phyloP scores from a whole-genome alignment of 1,284 basidiomycete species.

The Cutaneotrichosporon sp. region DNA sequence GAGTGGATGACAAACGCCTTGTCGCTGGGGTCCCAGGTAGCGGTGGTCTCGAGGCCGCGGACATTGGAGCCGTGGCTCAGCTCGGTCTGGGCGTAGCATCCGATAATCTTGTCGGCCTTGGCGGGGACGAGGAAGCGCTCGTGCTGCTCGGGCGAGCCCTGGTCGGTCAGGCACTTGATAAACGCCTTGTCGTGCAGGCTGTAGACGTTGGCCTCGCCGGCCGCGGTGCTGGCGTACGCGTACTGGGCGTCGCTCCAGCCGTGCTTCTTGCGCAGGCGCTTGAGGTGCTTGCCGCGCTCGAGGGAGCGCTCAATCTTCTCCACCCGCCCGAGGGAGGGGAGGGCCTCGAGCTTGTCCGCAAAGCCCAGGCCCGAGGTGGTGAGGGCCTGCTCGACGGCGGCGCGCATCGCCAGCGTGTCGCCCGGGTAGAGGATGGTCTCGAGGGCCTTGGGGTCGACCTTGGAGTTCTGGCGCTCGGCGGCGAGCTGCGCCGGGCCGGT shows the following conservation, averaged over 20 bases:
- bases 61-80: conserved; percentile 59
- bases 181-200: conserved; percentile 24
- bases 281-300: conserved; percentile 24
- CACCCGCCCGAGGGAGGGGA: conserved; percentile 21
- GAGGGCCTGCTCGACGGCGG: conserved; percentile 12
- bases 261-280: conserved; percentile 22
- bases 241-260: conserved; percentile 20
- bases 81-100: conserved; percentile 61
- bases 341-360: conserved; percentile 16
- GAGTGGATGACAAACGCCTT: conserved; percentile 63
- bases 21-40: conserved; percentile 58
- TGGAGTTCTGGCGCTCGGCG: conserved; percentile 14
- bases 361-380: conserved; percentile 1
- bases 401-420: conserved; percentile 14
- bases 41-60: conserved; percentile 61
- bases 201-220: conserved; percentile 24
- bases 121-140: conserved; percentile 25
- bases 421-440: conserved; percentile 16
- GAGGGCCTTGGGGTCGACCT: conserved; percentile 13
- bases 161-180: conserved; percentile 22
- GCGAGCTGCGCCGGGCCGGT: conserved; percentile 12
- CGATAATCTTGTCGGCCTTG: conserved; percentile 47
- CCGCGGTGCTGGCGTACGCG: conserved; percentile 9
- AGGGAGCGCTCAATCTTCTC: conserved; percentile 24
- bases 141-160: conserved; percentile 25